phyloP scores from a whole-genome alignment of 2,329 filamentous ascomycete species.

The Emmonsiellopsis sp. region DNA sequence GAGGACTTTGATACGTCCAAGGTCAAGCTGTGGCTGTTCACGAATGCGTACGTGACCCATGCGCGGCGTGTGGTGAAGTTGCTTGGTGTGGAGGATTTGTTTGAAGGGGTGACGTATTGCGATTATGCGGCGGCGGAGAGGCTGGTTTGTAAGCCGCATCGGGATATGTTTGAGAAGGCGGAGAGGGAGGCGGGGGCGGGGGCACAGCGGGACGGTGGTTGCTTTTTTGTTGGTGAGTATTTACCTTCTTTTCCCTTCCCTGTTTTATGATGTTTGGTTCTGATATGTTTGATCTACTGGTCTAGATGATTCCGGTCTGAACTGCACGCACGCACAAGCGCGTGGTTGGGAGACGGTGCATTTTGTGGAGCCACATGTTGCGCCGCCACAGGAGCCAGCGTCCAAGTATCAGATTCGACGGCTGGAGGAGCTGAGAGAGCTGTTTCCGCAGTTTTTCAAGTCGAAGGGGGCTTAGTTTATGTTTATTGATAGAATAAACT shows the following conservation, averaged over 20 bases:
- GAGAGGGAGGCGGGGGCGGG: slow-evolving; percentile 73
- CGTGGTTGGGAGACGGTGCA: slow-evolving; percentile 84
- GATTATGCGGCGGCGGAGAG: slow-evolving; percentile 62
- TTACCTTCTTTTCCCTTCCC: slow-evolving; percentile 5
- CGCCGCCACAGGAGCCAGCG: slow-evolving; percentile 53
- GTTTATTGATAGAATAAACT: too few relatives aligned
- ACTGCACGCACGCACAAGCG: slow-evolving; percentile 66
- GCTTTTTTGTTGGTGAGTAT: slow-evolving; percentile 81
- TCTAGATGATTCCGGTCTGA: slow-evolving; percentile 78
- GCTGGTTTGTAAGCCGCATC: slow-evolving; percentile 79
- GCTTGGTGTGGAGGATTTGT: slow-evolving; percentile 74
- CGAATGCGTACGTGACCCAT: slow-evolving; percentile 90
- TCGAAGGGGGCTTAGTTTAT: slow-evolving; percentile 6
- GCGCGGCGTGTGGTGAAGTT: slow-evolving; percentile 72
- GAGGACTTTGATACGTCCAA: slow-evolving; percentile 74
- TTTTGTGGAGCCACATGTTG: slow-evolving; percentile 67
- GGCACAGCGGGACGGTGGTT: slow-evolving; percentile 47
- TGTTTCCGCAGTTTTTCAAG: slow-evolving; percentile 85
- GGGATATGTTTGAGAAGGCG: slow-evolving; percentile 76
- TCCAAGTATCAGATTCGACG: slow-evolving; percentile 67
- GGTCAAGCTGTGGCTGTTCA: slow-evolving; percentile 87
- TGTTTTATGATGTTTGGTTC: slow-evolving; percentile 3
- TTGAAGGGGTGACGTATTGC: slow-evolving; percentile 92
- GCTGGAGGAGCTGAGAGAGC: slow-evolving; percentile 62
- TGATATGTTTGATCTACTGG: neutral